Percentiles rank a stretch among this genome's conserved stretches.
Conservation (phyloP, 805 yeast species). For the Barnettozyma pratensis region DNA sequence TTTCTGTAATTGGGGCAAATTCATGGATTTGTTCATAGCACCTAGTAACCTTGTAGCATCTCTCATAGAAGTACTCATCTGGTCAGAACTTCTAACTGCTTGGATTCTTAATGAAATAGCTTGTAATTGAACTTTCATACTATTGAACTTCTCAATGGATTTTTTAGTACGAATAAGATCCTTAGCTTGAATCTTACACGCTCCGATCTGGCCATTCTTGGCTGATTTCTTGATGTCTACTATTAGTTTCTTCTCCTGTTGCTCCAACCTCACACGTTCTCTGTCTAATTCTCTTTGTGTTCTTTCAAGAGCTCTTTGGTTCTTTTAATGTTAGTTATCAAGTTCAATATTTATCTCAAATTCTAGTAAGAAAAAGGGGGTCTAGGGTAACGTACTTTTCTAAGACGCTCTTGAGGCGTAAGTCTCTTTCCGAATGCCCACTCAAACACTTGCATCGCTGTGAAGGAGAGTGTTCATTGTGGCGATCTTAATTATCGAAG, state of each 20-base stretch:
- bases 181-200: slow-evolving; percentile 92
- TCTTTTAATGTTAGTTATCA: slow-evolving; percentile 34
- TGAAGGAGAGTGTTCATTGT: too few species aligned
- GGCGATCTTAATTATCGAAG: background rate
- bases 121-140: slow-evolving; percentile 91
- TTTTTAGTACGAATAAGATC: slow-evolving; percentile 85
- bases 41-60: slow-evolving; percentile 85
- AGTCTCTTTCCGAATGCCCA: slow-evolving; percentile 94
- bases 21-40: slow-evolving; percentile 87
- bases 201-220: slow-evolving; percentile 79
- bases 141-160: slow-evolving; percentile 79
- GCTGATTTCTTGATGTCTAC: slow-evolving; percentile 88
- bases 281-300: slow-evolving; percentile 91
- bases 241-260: slow-evolving; percentile 85
- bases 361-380: background rate
- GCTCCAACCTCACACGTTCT: slow-evolving; percentile 80
- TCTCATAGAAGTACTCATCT: slow-evolving; percentile 91
- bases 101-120: slow-evolving; percentile 91
- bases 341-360: too few species aligned
- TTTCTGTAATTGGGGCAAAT: slow-evolving; percentile 79
- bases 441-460: slow-evolving; percentile 60
- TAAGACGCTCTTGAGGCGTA: slow-evolving; percentile 91
- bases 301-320: slow-evolving; percentile 90
- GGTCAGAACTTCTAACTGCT: slow-evolving; percentile 86
- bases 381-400: slow-evolving; percentile 43